Evolutionary conservation across 2,329 filamentous ascomycete species (phyloP).

Genomic region (Geosmithia morbida): DNA sequence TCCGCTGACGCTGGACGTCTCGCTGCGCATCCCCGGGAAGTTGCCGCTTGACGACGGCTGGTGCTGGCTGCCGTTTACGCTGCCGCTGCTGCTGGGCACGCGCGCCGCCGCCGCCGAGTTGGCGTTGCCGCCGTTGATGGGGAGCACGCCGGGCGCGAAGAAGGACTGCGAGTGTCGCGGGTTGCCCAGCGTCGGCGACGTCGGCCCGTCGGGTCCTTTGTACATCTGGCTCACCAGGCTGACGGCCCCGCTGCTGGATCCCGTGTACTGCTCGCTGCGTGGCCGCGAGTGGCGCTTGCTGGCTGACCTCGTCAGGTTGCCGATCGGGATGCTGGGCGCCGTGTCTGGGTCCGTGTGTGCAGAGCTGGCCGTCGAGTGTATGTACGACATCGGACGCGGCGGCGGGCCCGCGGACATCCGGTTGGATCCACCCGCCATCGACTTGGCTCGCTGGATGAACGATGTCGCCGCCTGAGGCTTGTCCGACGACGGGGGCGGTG

Average conservation of each 20-base stretch:
- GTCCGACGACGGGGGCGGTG: slow-evolving; percentile 15
- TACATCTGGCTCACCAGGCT: slow-evolving; percentile 84
- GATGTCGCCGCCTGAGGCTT: slow-evolving; percentile 24
- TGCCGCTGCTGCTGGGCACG: slow-evolving; percentile 27
- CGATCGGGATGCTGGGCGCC: slow-evolving; percentile 63
- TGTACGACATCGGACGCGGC: slow-evolving; percentile 42
- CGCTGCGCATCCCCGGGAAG: slow-evolving; percentile 58
- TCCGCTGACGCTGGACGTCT: slow-evolving; percentile 50
- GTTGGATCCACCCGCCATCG: slow-evolving; percentile 36
- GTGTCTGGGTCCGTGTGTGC: slow-evolving; percentile 53
- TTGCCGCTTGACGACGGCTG: slow-evolving; percentile 36
- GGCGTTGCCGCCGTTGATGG: slow-evolving; percentile 26
- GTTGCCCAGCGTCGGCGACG: slow-evolving; percentile 43
- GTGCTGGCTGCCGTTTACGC: slow-evolving; percentile 34
- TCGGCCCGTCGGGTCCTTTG: slow-evolving; percentile 51
- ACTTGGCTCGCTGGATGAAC: slow-evolving; percentile 46
- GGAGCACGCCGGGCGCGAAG: slow-evolving; percentile 36
- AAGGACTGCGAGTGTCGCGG: slow-evolving; percentile 49
- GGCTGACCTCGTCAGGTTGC: slow-evolving; percentile 35
- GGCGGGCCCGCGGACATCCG: slow-evolving; percentile 12
- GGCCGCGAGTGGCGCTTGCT: slow-evolving; percentile 41
- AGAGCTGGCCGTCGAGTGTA: slow-evolving; percentile 22
- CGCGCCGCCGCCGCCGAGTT: slow-evolving; percentile 26
- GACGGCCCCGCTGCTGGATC: slow-evolving; percentile 43
- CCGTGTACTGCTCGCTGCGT: slow-evolving; percentile 48